phyloP scores from a whole-genome alignment of 768 basidiomycete genomes.

The Rhizopogon sp. region DNA sequence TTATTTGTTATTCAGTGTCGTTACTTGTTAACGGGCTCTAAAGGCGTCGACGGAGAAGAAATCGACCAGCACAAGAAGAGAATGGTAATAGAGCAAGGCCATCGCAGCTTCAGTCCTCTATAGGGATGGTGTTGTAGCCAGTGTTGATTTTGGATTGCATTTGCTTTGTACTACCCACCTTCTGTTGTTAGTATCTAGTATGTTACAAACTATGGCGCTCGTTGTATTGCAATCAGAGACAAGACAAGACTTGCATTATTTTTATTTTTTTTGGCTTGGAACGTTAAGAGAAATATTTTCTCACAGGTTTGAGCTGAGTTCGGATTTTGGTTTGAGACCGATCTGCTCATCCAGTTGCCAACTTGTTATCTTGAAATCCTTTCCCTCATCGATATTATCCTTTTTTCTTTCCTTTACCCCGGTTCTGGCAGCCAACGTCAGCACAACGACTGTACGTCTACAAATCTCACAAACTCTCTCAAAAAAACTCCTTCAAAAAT shows the following conservation, averaged over 20 bases:
- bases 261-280: background rate
- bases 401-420: conserved; percentile 10
- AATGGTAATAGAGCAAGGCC: background rate
- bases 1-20: background rate
- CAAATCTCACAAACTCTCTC: background rate
- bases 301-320: conserved; percentile 25
- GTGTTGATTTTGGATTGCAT: background rate
- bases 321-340: conserved; percentile 26
- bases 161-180: background rate
- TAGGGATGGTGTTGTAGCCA: background rate
- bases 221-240: background rate
- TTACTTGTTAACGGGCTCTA: background rate
- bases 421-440: conserved; percentile 20
- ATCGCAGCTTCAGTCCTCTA: background rate
- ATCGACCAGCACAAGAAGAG: conserved; percentile 13
- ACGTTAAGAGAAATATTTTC: conserved; percentile 11
- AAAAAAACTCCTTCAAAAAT: conserved; percentile 14
- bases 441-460: conserved; percentile 7
- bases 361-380: conserved; percentile 29
- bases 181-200: too few relatives aligned
- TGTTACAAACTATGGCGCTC: too few relatives aligned
- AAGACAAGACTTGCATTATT: background rate
- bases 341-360: conserved; percentile 21
- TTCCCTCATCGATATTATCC: conserved; percentile 27
- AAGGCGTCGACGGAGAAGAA: conserved; percentile 26